Conservation (phyloP, 208 protist genomes). For the Leishmania gerbilli region DNA sequence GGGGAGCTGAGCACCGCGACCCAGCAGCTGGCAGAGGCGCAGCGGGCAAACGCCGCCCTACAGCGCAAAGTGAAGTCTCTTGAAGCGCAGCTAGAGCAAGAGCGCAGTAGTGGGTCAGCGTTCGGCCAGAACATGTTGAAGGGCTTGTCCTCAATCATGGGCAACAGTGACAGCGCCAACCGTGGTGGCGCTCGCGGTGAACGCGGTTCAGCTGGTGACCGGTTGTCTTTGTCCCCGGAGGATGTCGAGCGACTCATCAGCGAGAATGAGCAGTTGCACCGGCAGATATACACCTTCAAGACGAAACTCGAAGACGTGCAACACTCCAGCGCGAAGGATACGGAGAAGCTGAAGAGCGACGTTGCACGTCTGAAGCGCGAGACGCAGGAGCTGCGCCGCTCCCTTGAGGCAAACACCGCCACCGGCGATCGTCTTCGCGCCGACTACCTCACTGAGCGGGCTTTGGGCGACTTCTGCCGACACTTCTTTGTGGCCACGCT, state of each 20-base stretch:
- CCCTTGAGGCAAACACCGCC: constrained; percentile 37
- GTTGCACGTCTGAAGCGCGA: constrained; percentile 37
- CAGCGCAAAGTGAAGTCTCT: constrained; percentile 45
- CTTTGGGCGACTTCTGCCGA: constrained; percentile 67
- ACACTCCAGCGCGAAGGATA: constrained; percentile 15
- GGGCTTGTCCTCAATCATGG: constrained; percentile 72
- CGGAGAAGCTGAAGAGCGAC: constrained; percentile 22
- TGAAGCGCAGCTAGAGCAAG: constrained; percentile 50
- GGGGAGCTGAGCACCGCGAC: constrained; percentile 46
- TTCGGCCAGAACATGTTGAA: constrained; percentile 75
- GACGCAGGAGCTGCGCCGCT: constrained; percentile 41
- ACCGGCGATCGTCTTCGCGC: constrained; percentile 52
- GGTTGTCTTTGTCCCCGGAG: constrained; percentile 44
- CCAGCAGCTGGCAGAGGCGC: constrained; percentile 41
- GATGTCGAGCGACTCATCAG: constrained; percentile 69
- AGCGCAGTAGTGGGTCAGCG: constrained; percentile 40
- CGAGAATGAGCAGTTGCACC: constrained; percentile 77
- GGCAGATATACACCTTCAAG: constrained; percentile 59
- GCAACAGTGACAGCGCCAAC: constrained; percentile 30
- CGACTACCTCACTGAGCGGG: constrained; percentile 37
- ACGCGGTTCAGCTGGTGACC: neutral
- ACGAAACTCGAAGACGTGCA: constrained; percentile 47
- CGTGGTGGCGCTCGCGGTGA: constrained; percentile 5
- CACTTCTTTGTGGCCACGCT: constrained; percentile 42
- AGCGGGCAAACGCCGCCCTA: constrained; percentile 52